These are phyloP conservation scores for Scheffersomyces lignosus DNA, from an alignment of 805 yeast species.

Conservation along the genomic window DNA sequence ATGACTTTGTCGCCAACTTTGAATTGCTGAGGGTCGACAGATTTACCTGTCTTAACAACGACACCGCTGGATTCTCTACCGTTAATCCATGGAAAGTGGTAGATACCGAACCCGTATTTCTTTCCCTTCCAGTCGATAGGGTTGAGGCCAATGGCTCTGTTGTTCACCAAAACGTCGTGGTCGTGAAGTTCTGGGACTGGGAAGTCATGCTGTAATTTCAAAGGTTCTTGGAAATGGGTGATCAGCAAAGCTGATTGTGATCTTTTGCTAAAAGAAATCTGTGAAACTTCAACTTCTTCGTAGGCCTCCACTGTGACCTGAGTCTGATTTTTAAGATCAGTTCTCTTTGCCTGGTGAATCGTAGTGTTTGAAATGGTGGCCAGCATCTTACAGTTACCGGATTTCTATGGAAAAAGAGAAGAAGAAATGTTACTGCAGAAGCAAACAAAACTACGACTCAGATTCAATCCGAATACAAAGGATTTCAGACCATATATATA, in stretches of 20 bases:
- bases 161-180: slow-evolving; percentile 24
- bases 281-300: not conserved
- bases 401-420: not conserved
- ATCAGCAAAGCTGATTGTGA: slow-evolving; percentile 18
- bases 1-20: slow-evolving; percentile 39
- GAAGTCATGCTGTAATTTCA: slow-evolving; percentile 10
- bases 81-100: slow-evolving; percentile 51
- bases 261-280: not conserved
- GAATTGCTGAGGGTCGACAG: slow-evolving; percentile 22
- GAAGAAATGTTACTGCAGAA: not conserved
- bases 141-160: slow-evolving; percentile 41
- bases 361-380: not conserved
- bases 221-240: slow-evolving; percentile 20
- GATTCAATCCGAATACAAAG: too few relatives aligned
- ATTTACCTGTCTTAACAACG: slow-evolving; percentile 33
- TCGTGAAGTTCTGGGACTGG: slow-evolving; percentile 19
- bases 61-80: slow-evolving; percentile 49
- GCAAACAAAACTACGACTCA: not conserved
- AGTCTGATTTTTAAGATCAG: too few relatives aligned
- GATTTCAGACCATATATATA: too few relatives aligned
- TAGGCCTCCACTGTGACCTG: not conserved
- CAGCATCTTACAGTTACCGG: too few relatives aligned
- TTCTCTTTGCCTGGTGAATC: too few relatives aligned
- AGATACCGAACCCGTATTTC: slow-evolving; percentile 45
- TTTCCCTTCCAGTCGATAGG: slow-evolving; percentile 53